These are phyloP conservation scores for Mollisia scopiformis DNA, from an alignment of 2,329 filamentous ascomycete genomes.

Conservation along the genomic window DNA sequence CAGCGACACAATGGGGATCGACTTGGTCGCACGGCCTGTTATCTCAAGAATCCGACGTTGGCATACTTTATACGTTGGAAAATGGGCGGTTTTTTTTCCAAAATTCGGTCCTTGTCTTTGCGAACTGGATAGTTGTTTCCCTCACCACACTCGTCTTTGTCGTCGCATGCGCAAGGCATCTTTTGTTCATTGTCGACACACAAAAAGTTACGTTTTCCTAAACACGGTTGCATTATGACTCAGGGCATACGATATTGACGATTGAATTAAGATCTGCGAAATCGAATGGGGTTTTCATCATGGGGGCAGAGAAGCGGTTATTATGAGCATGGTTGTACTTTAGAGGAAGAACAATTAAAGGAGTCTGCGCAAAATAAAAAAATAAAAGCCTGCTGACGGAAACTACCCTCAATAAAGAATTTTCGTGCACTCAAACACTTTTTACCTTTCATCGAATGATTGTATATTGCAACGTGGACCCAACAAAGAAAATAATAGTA, in stretches of 20 bases:
- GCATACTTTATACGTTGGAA: background rate
- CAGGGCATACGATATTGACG: slow-evolving; percentile 30
- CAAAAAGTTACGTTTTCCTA: slow-evolving; percentile 23
- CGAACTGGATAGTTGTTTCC: slow-evolving; percentile 16
- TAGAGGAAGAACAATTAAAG: slow-evolving; percentile 20
- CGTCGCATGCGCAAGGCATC: background rate
- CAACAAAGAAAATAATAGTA: no score
- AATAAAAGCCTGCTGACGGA: no score
- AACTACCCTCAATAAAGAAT: background rate
- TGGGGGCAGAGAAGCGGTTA: slow-evolving; percentile 3
- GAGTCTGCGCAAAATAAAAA: background rate
- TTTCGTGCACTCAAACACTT: background rate
- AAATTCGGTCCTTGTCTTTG: slow-evolving; percentile 7
- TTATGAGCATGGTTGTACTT: slow-evolving; percentile 20
- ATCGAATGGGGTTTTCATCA: no score
- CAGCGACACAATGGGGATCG: background rate
- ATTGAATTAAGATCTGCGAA: slow-evolving; percentile 11
- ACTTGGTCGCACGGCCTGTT: slow-evolving; percentile 3
- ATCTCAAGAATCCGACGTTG: background rate
- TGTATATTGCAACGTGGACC: background rate
- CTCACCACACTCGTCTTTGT: background rate
- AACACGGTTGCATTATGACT: slow-evolving; percentile 25
- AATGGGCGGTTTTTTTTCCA: background rate
- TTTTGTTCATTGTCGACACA: slow-evolving; percentile 13
- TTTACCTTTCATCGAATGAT: background rate